Conservation (phyloP, 2,329 filamentous ascomycete genomes). For the Trichoderma endophyticum region DNA sequence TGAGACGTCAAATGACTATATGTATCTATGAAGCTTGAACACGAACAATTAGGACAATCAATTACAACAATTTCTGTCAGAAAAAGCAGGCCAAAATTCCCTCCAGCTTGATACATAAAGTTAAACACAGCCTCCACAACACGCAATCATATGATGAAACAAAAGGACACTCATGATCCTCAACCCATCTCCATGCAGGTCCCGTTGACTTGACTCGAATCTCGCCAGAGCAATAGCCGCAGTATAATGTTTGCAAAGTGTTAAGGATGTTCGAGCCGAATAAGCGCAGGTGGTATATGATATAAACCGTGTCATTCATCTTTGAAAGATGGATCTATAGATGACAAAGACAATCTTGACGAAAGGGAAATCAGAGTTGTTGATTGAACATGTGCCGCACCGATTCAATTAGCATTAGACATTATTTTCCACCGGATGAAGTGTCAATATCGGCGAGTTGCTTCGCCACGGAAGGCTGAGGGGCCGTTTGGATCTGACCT, state of each 20-base stretch:
- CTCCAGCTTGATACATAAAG: not conserved
- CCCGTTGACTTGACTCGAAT: not conserved
- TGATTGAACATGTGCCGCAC: not conserved
- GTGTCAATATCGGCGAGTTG: not conserved
- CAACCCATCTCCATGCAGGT: not conserved
- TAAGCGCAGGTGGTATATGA: not conserved
- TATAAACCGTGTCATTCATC: constrained; percentile 10
- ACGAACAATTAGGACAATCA: not conserved
- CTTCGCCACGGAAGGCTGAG: not conserved
- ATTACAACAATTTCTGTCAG: not conserved
- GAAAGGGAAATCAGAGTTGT: not conserved
- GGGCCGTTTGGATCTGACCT: not conserved
- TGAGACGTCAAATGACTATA: constrained; percentile 5
- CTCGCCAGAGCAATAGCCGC: not conserved
- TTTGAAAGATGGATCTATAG: constrained; percentile 6
- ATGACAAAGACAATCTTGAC: constrained; percentile 10
- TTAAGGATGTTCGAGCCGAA: not conserved
- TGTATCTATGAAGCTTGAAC: not conserved
- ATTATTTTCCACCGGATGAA: not conserved
- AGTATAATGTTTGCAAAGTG: not conserved
- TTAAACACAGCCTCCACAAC: not conserved
- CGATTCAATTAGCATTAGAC: not conserved
- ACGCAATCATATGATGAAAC: not conserved
- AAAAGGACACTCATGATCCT: not conserved
- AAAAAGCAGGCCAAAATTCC: not conserved